Evolutionary conservation across 768 basidiomycete species (phyloP), one percentile per base, ranked within the genome.

Genomic region (Podaxis sp.): DNA sequence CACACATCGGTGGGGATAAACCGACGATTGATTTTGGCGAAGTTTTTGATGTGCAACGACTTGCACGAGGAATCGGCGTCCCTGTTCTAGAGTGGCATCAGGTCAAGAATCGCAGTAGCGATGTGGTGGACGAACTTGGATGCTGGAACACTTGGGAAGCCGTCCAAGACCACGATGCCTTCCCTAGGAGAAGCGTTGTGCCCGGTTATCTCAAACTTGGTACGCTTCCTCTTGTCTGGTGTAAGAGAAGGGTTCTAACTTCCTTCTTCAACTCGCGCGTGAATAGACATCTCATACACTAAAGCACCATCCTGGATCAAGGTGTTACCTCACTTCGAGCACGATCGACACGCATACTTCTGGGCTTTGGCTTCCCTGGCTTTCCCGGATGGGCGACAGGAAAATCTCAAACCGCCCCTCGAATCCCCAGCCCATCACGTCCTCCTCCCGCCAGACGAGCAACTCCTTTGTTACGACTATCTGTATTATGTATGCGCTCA

Each of bases 11-110:
- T 46, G 74, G 73, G 4, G 71, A 74, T 40, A 80, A 81, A n/a
- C 79, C 80, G 12, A 75, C 81, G 13, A 79, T 87, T 48, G 73
- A 82, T 22, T 87, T 88, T 65, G 80, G 85, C 22, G 79, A 85
- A 30, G 81, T 88, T 1, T 88, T 88, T 66, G 86, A 89, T 67
- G 72, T 88, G 51, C 79, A 82, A 1, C 77, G 83, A 9, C 77
- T 88, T 4, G 74, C 80, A 33, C 70, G 76, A 56, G 68, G 70
- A 12, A 68, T 87, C 24, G 75, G 77, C 19, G 73, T 68, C 44
- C 82, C 86, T 0, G 68, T 89, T 12, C 68, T 88, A 4, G 87
- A 89, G 72, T 89, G 87, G 87, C 76, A 81, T 49, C 80, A 88
- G 63, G 80, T 89, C 52, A 89, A 89, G 69, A 74, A 82, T 61